Conservation (phyloP, 2,329 filamentous ascomycete genomes). For the Aspergillus amoenus region DNA sequence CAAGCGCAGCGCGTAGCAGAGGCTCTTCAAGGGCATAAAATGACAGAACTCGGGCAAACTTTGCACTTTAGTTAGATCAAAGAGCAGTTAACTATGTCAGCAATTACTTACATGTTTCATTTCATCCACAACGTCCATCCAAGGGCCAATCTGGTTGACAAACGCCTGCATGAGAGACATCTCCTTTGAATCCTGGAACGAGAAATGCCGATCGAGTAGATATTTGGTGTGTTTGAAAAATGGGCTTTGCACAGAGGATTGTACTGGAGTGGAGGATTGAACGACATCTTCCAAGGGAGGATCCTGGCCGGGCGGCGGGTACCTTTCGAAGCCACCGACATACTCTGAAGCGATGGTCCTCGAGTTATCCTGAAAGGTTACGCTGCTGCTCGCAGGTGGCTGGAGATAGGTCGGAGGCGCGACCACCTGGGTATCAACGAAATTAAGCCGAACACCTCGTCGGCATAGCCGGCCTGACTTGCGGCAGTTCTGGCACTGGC, state of each 20-base stretch:
- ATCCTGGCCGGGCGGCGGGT: constrained; percentile 57
- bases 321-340: constrained; percentile 71
- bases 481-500: constrained; percentile 72
- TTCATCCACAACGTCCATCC: constrained; percentile 91
- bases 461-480: constrained; percentile 87
- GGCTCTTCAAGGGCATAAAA: constrained; percentile 78
- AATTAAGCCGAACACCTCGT: constrained; percentile 83
- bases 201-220: constrained; percentile 54
- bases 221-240: constrained; percentile 38
- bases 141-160: constrained; percentile 82
- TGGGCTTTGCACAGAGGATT: constrained; percentile 29
- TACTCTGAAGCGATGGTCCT: constrained; percentile 89
- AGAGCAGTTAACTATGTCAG: neutral
- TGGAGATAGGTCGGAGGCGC: constrained; percentile 61
- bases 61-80: constrained; percentile 18
- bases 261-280: constrained; percentile 26
- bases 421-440: constrained; percentile 79
- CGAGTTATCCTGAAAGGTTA: constrained; percentile 86
- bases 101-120: constrained; percentile 64
- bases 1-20: constrained; percentile 83
- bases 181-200: constrained; percentile 72
- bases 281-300: constrained; percentile 26
- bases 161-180: constrained; percentile 90
- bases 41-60: constrained; percentile 80
- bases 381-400: constrained; percentile 64